These are phyloP conservation scores for Russula earlei DNA, from an alignment of 768 basidiomycete species.

Conservation along the genomic window DNA sequence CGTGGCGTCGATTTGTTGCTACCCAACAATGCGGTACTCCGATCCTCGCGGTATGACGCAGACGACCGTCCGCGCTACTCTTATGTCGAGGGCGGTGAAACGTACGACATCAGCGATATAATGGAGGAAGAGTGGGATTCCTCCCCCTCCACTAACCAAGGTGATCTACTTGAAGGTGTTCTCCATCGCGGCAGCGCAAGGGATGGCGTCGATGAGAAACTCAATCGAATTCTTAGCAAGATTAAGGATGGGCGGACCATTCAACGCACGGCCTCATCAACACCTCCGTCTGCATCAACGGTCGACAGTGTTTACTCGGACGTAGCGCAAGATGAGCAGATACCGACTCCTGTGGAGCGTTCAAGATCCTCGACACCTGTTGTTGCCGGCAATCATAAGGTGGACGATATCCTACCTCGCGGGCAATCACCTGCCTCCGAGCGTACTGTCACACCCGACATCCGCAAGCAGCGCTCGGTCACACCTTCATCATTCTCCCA, in stretches of 20 bases:
- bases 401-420: constrained; percentile 21
- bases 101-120: constrained; percentile 88
- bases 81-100: constrained; percentile 88
- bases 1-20: constrained; percentile 85
- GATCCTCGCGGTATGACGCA: constrained; percentile 67
- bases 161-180: constrained; percentile 62
- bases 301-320: constrained; percentile 36
- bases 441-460: constrained; percentile 23
- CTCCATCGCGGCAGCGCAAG: constrained; percentile 38
- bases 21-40: constrained; percentile 75
- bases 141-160: constrained; percentile 30
- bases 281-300: constrained; percentile 21
- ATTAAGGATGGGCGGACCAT: constrained; percentile 55
- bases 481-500: constrained; percentile 13
- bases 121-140: constrained; percentile 79
- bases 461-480: constrained; percentile 2
- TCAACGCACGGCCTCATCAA: constrained; percentile 19
- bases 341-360: constrained; percentile 12
- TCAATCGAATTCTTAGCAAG: constrained; percentile 67
- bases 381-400: constrained; percentile 4
- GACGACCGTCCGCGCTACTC: constrained; percentile 83
- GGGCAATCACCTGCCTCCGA: constrained; percentile 25
- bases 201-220: constrained; percentile 56
- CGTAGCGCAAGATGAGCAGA: constrained; percentile 45
- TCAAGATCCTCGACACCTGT: constrained; percentile 20